Evolutionary conservation across 345 rosid genomes (phyloP), one percentile per base, ranked within the genome.

Genomic region (Atalantia buxifolia): DNA sequence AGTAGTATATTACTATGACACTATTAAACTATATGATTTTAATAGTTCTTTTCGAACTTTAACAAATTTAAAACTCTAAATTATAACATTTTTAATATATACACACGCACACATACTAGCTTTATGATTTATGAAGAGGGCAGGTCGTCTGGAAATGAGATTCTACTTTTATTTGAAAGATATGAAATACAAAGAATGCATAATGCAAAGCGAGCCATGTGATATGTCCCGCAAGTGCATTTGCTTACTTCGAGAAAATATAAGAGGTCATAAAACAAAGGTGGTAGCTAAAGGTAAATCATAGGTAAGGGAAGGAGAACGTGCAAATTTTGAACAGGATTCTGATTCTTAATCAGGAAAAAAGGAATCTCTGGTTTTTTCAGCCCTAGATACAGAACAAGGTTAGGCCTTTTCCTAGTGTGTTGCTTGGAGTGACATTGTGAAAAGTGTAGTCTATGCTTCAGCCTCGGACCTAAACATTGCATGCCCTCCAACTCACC

Each of bases 291-390:
- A 62, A 74, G 55, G 27, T 33, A 33, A 66, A 66, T 9, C 33
- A 30, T n/a, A 48, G 31, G 78, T 50, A 18, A 31, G 62, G 28
- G 35, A 55, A 31, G 50, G 35, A 59, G 63, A 35, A 13, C 33
- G 35, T 65, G 78, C 71, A 64, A 63, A 33, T 2, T 65, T 31
- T 65, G n/a, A 25, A 38, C 67, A 59, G 61, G 57, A 75, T 48
- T 75, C 70, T 64, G 70, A 75, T 63, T 63, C 70, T 30, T 45
- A 12, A 30, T 31, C 59, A 75, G 22, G n/a, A 45, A 5, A 30
- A 22, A 75, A 75, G 50, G 48, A 56, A 42, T 53, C 45, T 19
- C 60, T 27, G 18, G 36, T 27, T 1, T 28, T 42, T 48, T 31
- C 78, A 65, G 63, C 19, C n/a, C 60, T 65, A 63, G 22, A 28